Evolutionary conservation across 2,329 filamentous ascomycete genomes (phyloP), one percentile per base, ranked within the genome.

Genomic region (Zasmidium cellare): DNA sequence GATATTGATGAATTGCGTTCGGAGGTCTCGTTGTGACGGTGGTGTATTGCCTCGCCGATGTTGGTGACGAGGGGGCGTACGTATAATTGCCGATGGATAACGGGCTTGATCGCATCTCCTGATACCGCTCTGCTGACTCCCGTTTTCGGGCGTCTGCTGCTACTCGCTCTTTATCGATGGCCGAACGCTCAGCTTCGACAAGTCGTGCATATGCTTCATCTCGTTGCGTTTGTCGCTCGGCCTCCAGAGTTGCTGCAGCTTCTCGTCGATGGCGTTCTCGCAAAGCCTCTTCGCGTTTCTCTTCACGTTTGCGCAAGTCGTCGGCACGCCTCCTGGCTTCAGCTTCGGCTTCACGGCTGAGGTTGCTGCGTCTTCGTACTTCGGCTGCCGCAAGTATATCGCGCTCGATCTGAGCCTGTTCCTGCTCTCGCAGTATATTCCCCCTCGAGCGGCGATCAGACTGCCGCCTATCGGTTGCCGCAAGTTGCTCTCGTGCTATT

Each of bases 281-380:
- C 45, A 35, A 53, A 6, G 51, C 31, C 16, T 44, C 51, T 22
- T 53, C 51, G 2, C 24, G 41, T 44, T 46, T 23, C 16, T 44
- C 51, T 22, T 53, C 51, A 2, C 24, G 41, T 44, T 46, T 23
- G n/a, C 51, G 41, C 11, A 46, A 11, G 3, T 45, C 14, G 11
- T 47, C 51, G 3, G 51, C 51, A 11, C 51, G 51, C 23, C 46
- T 31, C 20, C 51, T 28, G 23, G 41, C 51, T 3, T 35, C 51
- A 14, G 44, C 41, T 35, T 53, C 51, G 22, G 51, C 51, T 25
- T 46, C 51, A 19, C 51, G 51, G n/a, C 35, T 41, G 7, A 41
- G 35, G 16, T 41, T 41, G 35, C 35, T 41, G n/a, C 35, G 35
- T 18, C 35, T 41, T 18, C 35, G 35, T 5, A 3, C 7, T 41